Conservation (phyloP, 2,329 filamentous ascomycete species). For the Penicillium sp. region DNA sequence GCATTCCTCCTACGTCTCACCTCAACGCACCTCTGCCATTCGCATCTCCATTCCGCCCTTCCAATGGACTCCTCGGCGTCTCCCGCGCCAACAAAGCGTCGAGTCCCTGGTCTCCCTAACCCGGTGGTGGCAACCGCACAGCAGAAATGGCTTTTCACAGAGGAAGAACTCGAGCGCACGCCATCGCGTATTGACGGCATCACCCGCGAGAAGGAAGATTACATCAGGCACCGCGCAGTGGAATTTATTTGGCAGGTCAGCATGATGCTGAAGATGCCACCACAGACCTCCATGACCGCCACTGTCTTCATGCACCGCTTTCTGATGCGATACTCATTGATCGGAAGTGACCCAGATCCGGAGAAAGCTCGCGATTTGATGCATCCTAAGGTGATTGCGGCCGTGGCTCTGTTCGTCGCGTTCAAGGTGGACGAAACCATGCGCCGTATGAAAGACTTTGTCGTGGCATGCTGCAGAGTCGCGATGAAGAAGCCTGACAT, state of each 20-base stretch:
- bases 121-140: conserved; percentile 55
- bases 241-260: conserved; percentile 96
- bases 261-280: conserved; percentile 39
- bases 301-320: conserved; percentile 95
- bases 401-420: conserved; percentile 85
- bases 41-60: background rate
- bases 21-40: background rate
- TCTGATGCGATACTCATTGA: conserved; percentile 75
- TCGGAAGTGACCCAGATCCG: conserved; percentile 69
- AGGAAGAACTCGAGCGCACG: conserved; percentile 75
- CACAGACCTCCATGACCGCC: conserved; percentile 76
- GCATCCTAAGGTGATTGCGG: conserved; percentile 91
- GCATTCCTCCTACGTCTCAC: background rate
- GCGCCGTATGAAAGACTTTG: conserved; percentile 90
- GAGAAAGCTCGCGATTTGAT: conserved; percentile 54
- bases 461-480: conserved; percentile 88
- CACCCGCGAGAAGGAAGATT: conserved; percentile 70
- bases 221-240: conserved; percentile 82
- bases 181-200: conserved; percentile 85
- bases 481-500: conserved; percentile 91
- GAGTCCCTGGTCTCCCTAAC: conserved; percentile 42
- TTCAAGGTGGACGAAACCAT: conserved; percentile 98
- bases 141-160: conserved; percentile 84
- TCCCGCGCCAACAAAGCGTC: conserved; percentile 23
- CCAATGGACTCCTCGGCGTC: conserved; percentile 31